Evolutionary conservation across 805 yeast species (phyloP), one percentile per base, ranked within the genome.

Genomic region (Wickerhamiella azymoides): DNA sequence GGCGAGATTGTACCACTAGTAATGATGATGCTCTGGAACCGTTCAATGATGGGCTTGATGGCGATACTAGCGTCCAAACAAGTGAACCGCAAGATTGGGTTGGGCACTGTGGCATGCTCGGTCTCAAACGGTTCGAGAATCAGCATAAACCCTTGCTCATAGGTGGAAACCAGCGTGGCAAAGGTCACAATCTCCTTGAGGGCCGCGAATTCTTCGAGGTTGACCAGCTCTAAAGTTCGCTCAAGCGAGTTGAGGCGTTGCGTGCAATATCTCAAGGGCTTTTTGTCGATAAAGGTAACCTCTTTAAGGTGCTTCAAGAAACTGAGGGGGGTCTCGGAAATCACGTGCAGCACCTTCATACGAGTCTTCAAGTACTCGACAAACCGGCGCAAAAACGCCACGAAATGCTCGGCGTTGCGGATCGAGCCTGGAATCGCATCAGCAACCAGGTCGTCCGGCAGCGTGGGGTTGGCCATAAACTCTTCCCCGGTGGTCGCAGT

Each of bases 1-100:
- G 99, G 99, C 0, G 97, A 89, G 40, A 92, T 92, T 13, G 99
- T 92, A 53, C 99, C 99, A 0, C 96, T 84, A 0, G 99, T 92
- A 50, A 92, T 92, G 50, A 92, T 80, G 10, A 92, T 94, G 0
- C 96, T 81, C 7, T 84, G 79, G 57, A 89, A 92, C 49, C 88
- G 72, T 43, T 92, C 98, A 67, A 92, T 89, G 0, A 92, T 86
- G 0, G 99, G 98, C 59, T 86, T 92, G 53, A 92, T 92, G 2
- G 97, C 97, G 54, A 92, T 92, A 1, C 96, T 85, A 0, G 99
- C 98, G 66, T 92, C 99, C 40, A 92, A 68, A 66, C 99, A 92
- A 0, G 96, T 80, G 61, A 92, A 88, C 56, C 89, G 79, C 57
- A 92, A 64, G 5, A 92, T 82, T 1, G 99, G 99, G 61, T 92